Evolutionary conservation across 345 rosid genomes (phyloP), one percentile per base, ranked within the genome.

Genomic region (Lepidium africanum): DNA sequence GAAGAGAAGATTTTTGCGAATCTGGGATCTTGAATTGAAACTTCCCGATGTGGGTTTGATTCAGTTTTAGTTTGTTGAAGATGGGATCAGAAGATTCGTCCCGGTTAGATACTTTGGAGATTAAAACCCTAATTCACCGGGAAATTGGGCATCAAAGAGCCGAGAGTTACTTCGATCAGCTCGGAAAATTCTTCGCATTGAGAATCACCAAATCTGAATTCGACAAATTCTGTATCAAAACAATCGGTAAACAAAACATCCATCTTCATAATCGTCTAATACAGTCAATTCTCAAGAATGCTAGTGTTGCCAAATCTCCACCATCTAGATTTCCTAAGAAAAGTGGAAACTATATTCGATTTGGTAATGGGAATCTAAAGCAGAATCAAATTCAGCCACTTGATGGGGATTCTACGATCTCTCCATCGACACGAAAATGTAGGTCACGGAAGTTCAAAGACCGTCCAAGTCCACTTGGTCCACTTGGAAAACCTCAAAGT

Each of bases 401-500:
- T 37, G 67, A 75, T 39, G 86, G 83, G 15, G 83, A 85, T 60
- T 43, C 76, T 45, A 85, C 77, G 13, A 71, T 87, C 58, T 84
- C 89, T 63, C 74, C 90, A 58, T 83, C 86, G 25, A 83, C 88
- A 70, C 81, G 87, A 45, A 92, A 90, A 76, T 79, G 81, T 55
- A 74, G 96, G 77, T 85, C 97, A 14, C 73, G 78, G 33, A 91
- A 86, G 75, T 82, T 78, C 17, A 79, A 76, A 78, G 97, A 91
- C 67, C 79, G 88, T 10, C 91, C 81, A 0, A 93, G 94, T 68
- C 92, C 92, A 36, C 69, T 89, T 67, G 95, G 92, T 13, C 91
- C 91, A 2, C 83, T 81, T 25, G 96, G 92, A 64, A 92, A 90
- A 80, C 87, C 96, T 59, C 96, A 86, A 14, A 86, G 76, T 74